phyloP scores from a whole-genome alignment of 495 filamentous ascomycete species.

The Aspergillus coremiiformis region DNA sequence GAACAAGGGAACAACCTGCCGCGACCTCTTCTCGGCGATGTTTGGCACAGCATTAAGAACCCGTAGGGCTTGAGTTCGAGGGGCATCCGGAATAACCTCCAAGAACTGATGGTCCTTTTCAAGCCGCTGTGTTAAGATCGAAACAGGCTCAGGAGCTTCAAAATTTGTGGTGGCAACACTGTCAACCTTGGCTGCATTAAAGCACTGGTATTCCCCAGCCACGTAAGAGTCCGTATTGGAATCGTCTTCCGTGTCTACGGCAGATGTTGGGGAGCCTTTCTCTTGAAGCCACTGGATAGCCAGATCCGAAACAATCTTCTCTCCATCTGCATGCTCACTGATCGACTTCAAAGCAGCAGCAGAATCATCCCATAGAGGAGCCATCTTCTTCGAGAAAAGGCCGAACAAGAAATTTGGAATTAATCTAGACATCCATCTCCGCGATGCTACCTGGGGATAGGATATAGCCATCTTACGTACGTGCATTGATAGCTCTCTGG shows the following conservation, averaged over 20 bases:
- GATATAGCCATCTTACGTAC: constrained; percentile 66
- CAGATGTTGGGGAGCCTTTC: constrained; percentile 32
- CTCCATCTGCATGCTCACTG: constrained; percentile 58
- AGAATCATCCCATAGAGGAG: constrained; percentile 80
- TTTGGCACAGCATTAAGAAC: constrained; percentile 65
- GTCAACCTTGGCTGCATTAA: constrained; percentile 57
- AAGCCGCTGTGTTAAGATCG: constrained; percentile 26
- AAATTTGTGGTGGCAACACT: constrained; percentile 31
- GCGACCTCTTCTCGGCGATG: constrained; percentile 78
- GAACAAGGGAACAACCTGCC: constrained; percentile 76
- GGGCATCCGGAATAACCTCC: constrained; percentile 34
- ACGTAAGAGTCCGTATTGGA: constrained; percentile 25
- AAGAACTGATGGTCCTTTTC: constrained; percentile 28
- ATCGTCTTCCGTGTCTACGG: constrained; percentile 21
- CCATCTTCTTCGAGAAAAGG: constrained; percentile 72
- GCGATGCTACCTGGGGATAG: constrained; percentile 45
- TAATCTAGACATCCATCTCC: constrained; percentile 59
- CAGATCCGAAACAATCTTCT: constrained; percentile 63
- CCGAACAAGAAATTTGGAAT: constrained; percentile 84
- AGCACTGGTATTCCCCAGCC: constrained; percentile 65
- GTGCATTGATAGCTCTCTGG: constrained; percentile 70
- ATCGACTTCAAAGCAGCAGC: constrained; percentile 67
- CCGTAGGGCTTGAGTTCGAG: constrained; percentile 69
- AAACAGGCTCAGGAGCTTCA: constrained; percentile 13
- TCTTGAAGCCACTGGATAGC: constrained; percentile 74